Evolutionary conservation across 176 grass and related monocot species (phyloP), one percentile per base, ranked within the genome.

Genomic region (Bonia amplexicaulis): DNA sequence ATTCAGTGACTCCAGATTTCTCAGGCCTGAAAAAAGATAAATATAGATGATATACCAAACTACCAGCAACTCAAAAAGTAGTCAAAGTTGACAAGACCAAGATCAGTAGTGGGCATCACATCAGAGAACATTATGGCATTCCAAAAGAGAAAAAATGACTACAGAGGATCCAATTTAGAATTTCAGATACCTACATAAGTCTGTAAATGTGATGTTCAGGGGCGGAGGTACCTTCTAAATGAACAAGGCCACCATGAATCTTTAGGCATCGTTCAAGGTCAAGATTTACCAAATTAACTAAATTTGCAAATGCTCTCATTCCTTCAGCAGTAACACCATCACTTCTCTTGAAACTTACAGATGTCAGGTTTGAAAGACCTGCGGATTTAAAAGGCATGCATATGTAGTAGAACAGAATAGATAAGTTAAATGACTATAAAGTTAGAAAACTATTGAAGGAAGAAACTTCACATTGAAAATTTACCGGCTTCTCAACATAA

Each of bases 331-430:
- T 96, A 78, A 96, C 86, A 84, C 58, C 81, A 81, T 71, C 83
- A 67, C 84, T 92, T 87, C 89, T 92, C 91, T 96, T 99, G 60
- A 99, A 94, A 80, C 93, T 94, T 25, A 99, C 67, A 61, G 91
- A 94, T 47, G 78, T 92, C 74, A 99, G 82, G 83, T 92, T 89
- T 79, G 93, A 89, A 80, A 96, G 54, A 46, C 90, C 96, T 99
- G 79, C 23, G 91, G 73, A 71, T 81, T 77, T n/a, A 81, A 65
- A 73, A 71, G 27, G 39, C 11, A 74, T 80, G 52, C 27, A 66
- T 20, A 75, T 67, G 16, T 59, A 81, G 6, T 51, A 60, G 22
- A 73, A 66, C 20, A 49, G 61, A 79, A 81, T 70, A 75, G 12
- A 31, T 40, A 70, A 25, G 6, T n/a, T 41, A 27, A 59, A 2